Percentiles rank a stretch among this genome's conserved stretches.
phyloP scores from a whole-genome alignment of 2,329 filamentous ascomycete genomes.

The Hymenoscyphus scutula region DNA sequence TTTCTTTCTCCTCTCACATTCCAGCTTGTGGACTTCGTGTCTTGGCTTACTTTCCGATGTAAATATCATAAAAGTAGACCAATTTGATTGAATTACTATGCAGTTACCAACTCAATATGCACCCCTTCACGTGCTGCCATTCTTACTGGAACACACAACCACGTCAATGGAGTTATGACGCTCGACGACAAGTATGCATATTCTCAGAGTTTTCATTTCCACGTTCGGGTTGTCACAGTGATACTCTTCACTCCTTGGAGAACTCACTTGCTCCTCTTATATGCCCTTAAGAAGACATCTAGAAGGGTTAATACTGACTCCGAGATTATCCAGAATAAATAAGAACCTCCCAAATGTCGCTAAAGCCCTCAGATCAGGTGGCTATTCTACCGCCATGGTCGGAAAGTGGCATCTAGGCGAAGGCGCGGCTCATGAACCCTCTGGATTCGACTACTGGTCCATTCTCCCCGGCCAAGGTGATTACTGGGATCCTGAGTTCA shows the following conservation, averaged over 20 bases:
- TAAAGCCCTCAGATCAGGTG: slow-evolving; percentile 40
- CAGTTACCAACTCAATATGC: slow-evolving; percentile 50
- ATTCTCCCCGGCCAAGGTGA: neutral
- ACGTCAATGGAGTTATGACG: slow-evolving; percentile 52
- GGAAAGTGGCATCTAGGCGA: neutral
- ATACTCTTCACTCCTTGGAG: no score
- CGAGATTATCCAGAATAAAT: slow-evolving; percentile 40
- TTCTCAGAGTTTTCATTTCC: no score
- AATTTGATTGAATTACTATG: no score
- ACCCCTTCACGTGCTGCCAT: slow-evolving; percentile 51
- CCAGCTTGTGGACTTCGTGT: no score
- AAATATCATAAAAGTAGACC: no score
- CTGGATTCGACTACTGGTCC: neutral
- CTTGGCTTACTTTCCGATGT: no score
- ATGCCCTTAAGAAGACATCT: no score
- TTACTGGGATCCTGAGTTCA: neutral
- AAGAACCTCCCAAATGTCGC: slow-evolving; percentile 50
- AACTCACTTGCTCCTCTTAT: no score
- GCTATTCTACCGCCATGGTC: neutral
- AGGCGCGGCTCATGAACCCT: neutral
- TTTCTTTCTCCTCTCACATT: no score
- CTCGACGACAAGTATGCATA: slow-evolving; percentile 39
- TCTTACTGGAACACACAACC: slow-evolving; percentile 50
- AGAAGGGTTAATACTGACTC: no score
- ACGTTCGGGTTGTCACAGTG: no score